Base-by-base conservation (phyloP, 176 grass and related monocot genomes). In the Otatea glauca region DNA sequence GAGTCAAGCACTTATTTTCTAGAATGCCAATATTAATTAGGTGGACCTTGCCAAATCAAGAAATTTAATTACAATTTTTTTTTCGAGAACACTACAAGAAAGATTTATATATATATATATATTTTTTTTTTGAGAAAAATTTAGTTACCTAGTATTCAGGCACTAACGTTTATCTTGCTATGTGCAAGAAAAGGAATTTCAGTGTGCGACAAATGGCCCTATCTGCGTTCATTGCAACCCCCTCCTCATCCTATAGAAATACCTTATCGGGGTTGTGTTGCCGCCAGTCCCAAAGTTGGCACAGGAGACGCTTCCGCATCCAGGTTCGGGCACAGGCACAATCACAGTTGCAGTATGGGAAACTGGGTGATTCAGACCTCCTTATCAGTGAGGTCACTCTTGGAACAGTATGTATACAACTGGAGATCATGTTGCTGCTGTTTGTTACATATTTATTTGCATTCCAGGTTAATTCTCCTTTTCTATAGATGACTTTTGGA, bases 361-460 rank as follows among this genome's bases (percentile, higher is more conserved):
- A 89, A 43, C 84, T 94, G 24, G 89, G 92, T 25, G 92, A 89
- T 70, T 94, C 92, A 1, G 89, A 94, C 58, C 92, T 94, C 50
- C 65, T 81, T 37, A 82, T 91, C 42, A 91, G 89, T n/a, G 92
- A 94, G 78, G 68, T 75, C 84, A 89, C 69, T 25, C 89, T 94
- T 81, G 89, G 89, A 69, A 94, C 89, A 25, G 92, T 94, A 51
- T n/a, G 65, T 55, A 42, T 20, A 64, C 17, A 54, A 59, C 39
- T 67, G 10, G 21, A 76, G n/a, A 21, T 71, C 6, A n/a, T 59
- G 25, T 49, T 38, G 18, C 44, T 75, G n/a, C 25, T 56, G 4
- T 42, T 68, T 68, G 48, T 35, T 62, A 74, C 18, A 80, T 69
- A 18, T 51, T 43, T 13, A 29, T 68, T 78, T 55, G 11, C 54